Evolutionary conservation across 2,329 filamentous ascomycete species (phyloP), one percentile per base, ranked within the genome.

Genomic region (Ascochyta viciae-villosae): DNA sequence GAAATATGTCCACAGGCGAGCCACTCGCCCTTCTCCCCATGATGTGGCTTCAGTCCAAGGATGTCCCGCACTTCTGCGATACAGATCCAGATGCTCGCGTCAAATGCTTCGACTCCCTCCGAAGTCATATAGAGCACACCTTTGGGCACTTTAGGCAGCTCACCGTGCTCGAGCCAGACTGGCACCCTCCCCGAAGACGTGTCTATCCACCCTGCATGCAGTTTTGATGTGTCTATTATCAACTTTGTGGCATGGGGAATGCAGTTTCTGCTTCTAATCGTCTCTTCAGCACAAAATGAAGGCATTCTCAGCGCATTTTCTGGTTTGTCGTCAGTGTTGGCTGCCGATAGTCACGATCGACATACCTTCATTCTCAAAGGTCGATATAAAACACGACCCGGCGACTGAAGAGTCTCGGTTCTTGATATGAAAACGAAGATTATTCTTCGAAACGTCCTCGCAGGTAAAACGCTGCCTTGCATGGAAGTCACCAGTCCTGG

Each of bases 1-100:
- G 54, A 43, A 1, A 57, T 42, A 19, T 41, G 38, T 10, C 50
- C 54, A 10, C 55, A 58, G 39, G 58, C 58, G 26, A 63, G 50
- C 58, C 58, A 61, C 9, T 59, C 55, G 4, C 53, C 60, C 19
- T 38, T 42, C 12, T 50, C 24, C 1, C 52, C 52, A 9, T 54
- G 23, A 2, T 34, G 23, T 6, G 35, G 22, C 2, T 57, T 31
- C 22, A 63, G 23, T 10, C 24, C 33, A 12, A 59, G 35, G 15
- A 57, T 39, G 1, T 24, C 24, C 13, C 43, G 47, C 5, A 54
- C 50, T 39, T 63, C 60, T 2, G 42, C 49, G 6, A 63, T 15
- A 27, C 54, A 57, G 3, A 59, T 53, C 58, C 54, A 61, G 9
- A 61, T 23, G 4, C 39, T 42, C 5, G 39, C 42, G n/a, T 51